A percentile compares a stretch with the other conserved stretches of the same genome.
Conservation (phyloP, 805 yeast genomes). For the Brettanomyces nanus region DNA sequence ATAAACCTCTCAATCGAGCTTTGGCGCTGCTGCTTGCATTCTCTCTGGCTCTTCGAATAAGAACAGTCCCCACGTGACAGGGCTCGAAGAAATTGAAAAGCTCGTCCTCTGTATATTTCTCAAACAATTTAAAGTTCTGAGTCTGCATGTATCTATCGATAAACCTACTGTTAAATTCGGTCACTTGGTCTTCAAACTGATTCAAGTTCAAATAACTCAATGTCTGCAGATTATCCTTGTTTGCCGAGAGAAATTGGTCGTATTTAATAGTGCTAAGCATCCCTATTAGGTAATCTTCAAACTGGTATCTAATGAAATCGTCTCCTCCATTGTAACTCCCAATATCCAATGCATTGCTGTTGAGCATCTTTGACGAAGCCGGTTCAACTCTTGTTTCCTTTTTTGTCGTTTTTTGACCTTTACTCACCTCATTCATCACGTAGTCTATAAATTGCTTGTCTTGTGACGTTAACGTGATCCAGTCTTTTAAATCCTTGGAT, state of each 20-base stretch:
- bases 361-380: constrained; percentile 16
- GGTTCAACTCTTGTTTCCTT: constrained; percentile 27
- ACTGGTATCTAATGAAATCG: constrained; percentile 78
- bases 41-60: constrained; percentile 1
- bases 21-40: constrained; percentile 4
- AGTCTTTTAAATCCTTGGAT: constrained; percentile 32
- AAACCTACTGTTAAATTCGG: constrained; percentile 29
- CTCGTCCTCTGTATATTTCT: constrained; percentile 56
- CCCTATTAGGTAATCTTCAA: constrained; percentile 84
- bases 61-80: constrained; percentile 18
- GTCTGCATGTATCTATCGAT: constrained; percentile 46
- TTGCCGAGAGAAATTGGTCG: constrained; percentile 38
- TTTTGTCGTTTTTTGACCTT: constrained; percentile 24
- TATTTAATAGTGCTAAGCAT: constrained; percentile 67
- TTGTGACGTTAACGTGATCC: constrained; percentile 40
- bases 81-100: constrained; percentile 40
- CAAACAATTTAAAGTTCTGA: constrained; percentile 46
- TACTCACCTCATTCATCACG: constrained; percentile 41
- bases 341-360: constrained; percentile 31
- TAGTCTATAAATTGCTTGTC: constrained; percentile 73
- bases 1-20: not conserved
- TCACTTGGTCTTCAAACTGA: constrained; percentile 15
- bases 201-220: constrained; percentile 15
- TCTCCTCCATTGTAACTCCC: constrained; percentile 58
- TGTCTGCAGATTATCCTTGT: constrained; percentile 22